Percentiles rank a stretch among this genome's conserved stretches.
Conservation (phyloP, 352 stramenopile species). For the Globisporangium irregulare region DNA sequence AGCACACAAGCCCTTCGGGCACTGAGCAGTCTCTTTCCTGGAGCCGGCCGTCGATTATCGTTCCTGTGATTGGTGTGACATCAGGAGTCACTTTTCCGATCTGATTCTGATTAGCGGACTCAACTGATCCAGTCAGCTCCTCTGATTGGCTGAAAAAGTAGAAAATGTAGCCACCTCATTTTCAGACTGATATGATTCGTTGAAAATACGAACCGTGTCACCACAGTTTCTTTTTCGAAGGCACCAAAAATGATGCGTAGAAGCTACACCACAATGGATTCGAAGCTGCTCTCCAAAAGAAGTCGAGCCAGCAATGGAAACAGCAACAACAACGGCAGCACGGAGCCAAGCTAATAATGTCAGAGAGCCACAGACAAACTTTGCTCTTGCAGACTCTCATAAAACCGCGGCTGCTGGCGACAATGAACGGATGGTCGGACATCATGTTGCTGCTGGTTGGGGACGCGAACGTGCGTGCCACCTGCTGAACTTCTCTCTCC, state of each 20-base stretch:
- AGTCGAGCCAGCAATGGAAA: too few relatives aligned
- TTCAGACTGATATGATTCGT: neutral
- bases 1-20: too few relatives aligned
- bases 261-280: neutral
- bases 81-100: neutral
- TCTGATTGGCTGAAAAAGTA: slow-evolving; percentile 10
- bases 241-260: neutral
- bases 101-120: neutral
- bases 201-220: neutral
- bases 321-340: neutral
- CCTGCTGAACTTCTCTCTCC: neutral
- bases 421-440: neutral
- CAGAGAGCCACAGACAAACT: too few relatives aligned
- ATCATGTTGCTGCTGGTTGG: neutral
- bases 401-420: too few relatives aligned
- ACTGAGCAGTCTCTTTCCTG: too few relatives aligned
- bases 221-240: neutral
- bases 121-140: neutral
- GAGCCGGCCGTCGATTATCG: too few relatives aligned
- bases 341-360: neutral
- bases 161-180: slow-evolving; percentile 12
- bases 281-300: too few relatives aligned
- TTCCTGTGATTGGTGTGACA: neutral
- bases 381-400: too few relatives aligned
- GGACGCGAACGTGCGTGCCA: neutral